These are phyloP conservation scores for Wickerhamiella domercqiae DNA, from an alignment of 805 yeast species.

Conservation along the genomic window DNA sequence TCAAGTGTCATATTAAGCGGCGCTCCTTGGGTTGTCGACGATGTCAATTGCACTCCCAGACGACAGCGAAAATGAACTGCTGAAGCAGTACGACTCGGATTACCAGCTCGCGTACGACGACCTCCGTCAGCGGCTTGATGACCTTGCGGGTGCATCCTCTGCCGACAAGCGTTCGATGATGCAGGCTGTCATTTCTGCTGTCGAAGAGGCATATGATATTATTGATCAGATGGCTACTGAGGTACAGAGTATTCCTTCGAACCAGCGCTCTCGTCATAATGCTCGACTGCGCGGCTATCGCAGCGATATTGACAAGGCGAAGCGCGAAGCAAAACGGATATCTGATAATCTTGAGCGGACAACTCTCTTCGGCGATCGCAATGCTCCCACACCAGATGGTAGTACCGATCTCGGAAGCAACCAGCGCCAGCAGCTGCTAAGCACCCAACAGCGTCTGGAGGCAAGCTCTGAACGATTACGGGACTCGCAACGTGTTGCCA, in stretches of 20 bases:
- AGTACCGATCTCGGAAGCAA: constrained; percentile 27
- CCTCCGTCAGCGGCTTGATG: constrained; percentile 1
- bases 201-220: constrained; percentile 71
- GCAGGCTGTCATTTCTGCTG: constrained; percentile 1
- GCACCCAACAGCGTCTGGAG: constrained; percentile 66
- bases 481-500: constrained; percentile 79
- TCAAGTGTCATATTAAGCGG: too few species aligned
- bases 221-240: constrained; percentile 81
- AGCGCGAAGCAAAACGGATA: constrained; percentile 33
- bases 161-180: neutral
- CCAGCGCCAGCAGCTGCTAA: constrained; percentile 70
- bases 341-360: constrained; percentile 59
- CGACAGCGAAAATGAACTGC: constrained; percentile 1
- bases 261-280: constrained; percentile 52
- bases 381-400: constrained; percentile 17
- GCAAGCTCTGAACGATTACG: constrained; percentile 67
- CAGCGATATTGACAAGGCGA: constrained; percentile 41
- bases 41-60: constrained; percentile 1
- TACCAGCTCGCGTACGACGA: constrained; percentile 1
- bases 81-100: neutral
- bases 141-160: neutral
- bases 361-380: constrained; percentile 50
- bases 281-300: constrained; percentile 61
- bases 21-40: too few species aligned
- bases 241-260: constrained; percentile 69